Conservation (phyloP, 768 basidiomycete genomes). For the Boletus insuetus region DNA sequence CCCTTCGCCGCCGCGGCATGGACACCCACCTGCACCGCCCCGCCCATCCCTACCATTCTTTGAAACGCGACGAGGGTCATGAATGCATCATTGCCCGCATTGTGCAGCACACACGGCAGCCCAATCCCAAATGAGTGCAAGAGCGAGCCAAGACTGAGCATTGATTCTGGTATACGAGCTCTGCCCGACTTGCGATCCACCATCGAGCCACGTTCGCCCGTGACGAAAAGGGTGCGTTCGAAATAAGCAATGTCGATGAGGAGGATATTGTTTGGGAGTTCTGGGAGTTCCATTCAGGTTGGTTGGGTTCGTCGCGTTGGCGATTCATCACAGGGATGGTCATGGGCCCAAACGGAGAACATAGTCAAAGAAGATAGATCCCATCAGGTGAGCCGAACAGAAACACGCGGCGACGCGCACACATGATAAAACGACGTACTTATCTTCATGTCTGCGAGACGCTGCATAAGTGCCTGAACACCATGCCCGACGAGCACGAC, state of each 20-base stretch:
- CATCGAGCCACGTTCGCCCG: conserved; percentile 60
- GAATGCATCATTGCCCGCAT: conserved; percentile 81
- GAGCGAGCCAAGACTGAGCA: conserved; percentile 61
- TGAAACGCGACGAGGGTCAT: conserved; percentile 68
- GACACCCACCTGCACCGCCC: conserved; percentile 12
- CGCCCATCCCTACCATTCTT: conserved; percentile 57
- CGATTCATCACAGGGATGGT: too few species aligned
- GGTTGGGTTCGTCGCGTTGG: too few species aligned
- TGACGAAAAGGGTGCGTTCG: conserved; percentile 60
- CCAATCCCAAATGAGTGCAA: conserved; percentile 53
- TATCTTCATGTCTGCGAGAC: conserved; percentile 77
- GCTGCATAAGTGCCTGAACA: conserved; percentile 50
- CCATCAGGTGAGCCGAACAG: neutral
- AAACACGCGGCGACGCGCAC: neutral
- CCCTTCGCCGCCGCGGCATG: too few species aligned
- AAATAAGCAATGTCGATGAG: conserved; percentile 61
- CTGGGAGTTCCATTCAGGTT: conserved; percentile 33
- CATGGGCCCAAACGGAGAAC: neutral
- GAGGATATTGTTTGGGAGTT: conserved; percentile 71
- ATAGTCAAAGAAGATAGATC: neutral
- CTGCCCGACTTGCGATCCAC: conserved; percentile 55
- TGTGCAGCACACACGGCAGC: conserved; percentile 49
- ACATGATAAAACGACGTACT: conserved; percentile 43
- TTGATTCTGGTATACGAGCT: conserved; percentile 48
- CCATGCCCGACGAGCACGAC: conserved; percentile 73